Evolutionary conservation across 805 yeast species (phyloP), one percentile per base, ranked within the genome.

Genomic region (Zygotorulaspora chibaensis): DNA sequence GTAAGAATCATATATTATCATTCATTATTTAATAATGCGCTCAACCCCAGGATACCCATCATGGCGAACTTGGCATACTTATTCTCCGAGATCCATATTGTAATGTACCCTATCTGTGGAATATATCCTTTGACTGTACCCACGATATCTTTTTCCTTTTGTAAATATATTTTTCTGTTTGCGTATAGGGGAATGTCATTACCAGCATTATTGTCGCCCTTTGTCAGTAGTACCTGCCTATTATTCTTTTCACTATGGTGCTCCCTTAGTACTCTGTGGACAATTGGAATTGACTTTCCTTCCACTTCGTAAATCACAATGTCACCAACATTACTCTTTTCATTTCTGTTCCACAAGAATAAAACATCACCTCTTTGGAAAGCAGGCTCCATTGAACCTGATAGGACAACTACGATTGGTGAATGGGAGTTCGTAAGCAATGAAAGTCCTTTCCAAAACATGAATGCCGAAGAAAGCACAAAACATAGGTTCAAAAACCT

Each of bases 371-470:
- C 99, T 68, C 99, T 79, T 68, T 93, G 97, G 75, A 93, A 93
- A 1, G 99, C 99, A 2, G 99, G 99, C 65, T 93, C 99, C 99
- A 93, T 93, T 2, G 98, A 91, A 5, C 99, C 99, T 1, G 98
- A 89, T 40, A 93, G 77, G 8, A 93, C 99, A 25, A 93, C 99
- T 16, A 93, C 99, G 18, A 93, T 80, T 16, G 99, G 99, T 1
- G 97, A 87, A 50, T 87, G 83, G 0, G 96, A 81, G 67, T 87
- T 81, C 9, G 96, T 75, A 1, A 81, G 71, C 3, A 91, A 71
- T 1, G 88, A 80, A 12, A 91, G 72, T 0, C 86, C 78, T 61
- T 87, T 88, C 96, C 97, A 93, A 49, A 87, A 79, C 77, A 93
- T 85, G 66, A 81, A 93, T 0, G 98, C 96, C 0, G 95, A 81